These are phyloP conservation scores for Cordyceps tenuipes DNA, from an alignment of 2,329 filamentous ascomycete genomes.

Conservation along the genomic window DNA sequence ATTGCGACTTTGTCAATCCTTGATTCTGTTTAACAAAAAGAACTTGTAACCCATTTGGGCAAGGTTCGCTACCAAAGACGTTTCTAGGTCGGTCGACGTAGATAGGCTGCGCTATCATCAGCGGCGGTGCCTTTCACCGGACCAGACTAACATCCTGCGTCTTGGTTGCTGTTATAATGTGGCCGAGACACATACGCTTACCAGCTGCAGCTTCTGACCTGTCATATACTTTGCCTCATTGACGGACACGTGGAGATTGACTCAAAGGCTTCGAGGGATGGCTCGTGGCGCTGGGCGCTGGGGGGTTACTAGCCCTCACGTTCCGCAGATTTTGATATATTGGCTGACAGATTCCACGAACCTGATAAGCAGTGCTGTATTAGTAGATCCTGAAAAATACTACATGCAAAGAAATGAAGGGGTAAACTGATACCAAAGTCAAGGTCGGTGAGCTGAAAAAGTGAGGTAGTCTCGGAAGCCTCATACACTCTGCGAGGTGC, in stretches of 20 bases:
- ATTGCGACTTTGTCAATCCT: too few relatives aligned
- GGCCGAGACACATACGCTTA: not conserved
- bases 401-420: too few relatives aligned
- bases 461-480: too few relatives aligned
- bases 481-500: too few relatives aligned
- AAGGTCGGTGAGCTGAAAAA: too few relatives aligned
- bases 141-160: not conserved
- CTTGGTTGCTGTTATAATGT: not conserved
- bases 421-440: too few relatives aligned
- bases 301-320: not conserved
- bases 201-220: not conserved
- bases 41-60: too few relatives aligned
- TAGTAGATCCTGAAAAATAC: too few relatives aligned
- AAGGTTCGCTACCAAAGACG: too few relatives aligned
- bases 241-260: not conserved
- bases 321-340: not conserved
- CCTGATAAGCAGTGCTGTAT: too few relatives aligned
- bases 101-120: not conserved
- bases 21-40: too few relatives aligned
- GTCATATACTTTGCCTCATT: not conserved
- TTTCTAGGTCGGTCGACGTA: not conserved
- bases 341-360: not conserved
- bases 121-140: not conserved
- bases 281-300: not conserved
- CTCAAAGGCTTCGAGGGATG: not conserved